phyloP scores from a whole-genome alignment of 306 rosid genomes.

The Mucuna pruriens region DNA sequence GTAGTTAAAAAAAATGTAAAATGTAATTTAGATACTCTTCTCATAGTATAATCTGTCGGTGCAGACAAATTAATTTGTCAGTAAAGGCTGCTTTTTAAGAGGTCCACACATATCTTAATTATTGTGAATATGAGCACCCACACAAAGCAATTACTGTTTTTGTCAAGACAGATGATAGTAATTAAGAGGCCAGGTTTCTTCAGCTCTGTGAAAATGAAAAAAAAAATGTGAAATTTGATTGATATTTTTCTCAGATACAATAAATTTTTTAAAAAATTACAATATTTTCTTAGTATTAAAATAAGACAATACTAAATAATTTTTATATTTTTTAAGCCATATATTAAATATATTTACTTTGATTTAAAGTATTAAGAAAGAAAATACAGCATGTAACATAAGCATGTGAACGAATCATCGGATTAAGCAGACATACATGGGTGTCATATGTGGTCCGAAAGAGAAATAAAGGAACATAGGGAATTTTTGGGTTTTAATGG shows the following conservation, averaged over 20 bases:
- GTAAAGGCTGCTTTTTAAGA: slow-evolving; percentile 1
- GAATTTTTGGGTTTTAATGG: slow-evolving; percentile 26
- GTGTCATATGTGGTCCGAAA: slow-evolving; percentile 2
- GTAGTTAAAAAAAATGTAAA: not conserved
- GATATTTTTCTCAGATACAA: not conserved
- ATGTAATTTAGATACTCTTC: not conserved
- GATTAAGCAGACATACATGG: not conserved
- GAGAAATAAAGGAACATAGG: not conserved
- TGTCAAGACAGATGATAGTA: slow-evolving; percentile 26
- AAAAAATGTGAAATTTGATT: not conserved
- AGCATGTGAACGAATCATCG: not conserved
- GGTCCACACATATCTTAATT: slow-evolving; percentile 23
- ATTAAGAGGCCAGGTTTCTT: slow-evolving; percentile 5
- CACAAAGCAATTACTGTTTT: slow-evolving; percentile 18
- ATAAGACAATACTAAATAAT: too few relatives aligned
- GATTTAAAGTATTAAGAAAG: not conserved
- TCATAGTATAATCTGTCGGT: slow-evolving; percentile 29
- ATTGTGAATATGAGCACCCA: not conserved
- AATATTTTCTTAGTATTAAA: not conserved
- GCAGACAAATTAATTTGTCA: not conserved
- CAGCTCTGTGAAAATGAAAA: not conserved
- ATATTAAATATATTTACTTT: too few relatives aligned
- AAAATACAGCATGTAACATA: not conserved
- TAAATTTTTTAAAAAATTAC: not conserved
- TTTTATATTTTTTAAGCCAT: not conserved